phyloP scores from a whole-genome alignment of 306 rosid species.

The Trifolium fragiferum region DNA sequence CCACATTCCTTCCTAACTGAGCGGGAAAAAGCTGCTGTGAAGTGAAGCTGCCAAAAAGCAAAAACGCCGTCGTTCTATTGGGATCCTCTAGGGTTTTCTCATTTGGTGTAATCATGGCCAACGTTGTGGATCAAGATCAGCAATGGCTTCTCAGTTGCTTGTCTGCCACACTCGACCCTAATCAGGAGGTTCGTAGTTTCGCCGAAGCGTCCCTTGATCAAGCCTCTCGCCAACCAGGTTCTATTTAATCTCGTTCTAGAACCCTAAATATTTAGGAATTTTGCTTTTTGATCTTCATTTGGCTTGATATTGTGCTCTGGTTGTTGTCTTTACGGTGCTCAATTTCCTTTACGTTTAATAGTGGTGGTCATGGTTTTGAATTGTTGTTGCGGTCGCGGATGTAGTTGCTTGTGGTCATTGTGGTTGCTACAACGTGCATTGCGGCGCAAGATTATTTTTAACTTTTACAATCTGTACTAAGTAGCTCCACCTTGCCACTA shows the following conservation, averaged over 20 bases:
- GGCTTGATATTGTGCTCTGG: conserved; percentile 7
- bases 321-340: conserved; percentile 6
- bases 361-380: neutral
- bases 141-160: conserved; percentile 89
- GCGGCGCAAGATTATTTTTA: no score
- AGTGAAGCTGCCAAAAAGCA: neutral
- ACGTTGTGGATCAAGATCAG: conserved; percentile 78
- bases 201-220: conserved; percentile 95
- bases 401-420: neutral
- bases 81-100: conserved; percentile 41
- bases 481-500: no score
- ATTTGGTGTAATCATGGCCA: conserved; percentile 50
- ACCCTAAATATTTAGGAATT: neutral
- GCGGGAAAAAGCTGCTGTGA: conserved; percentile 54
- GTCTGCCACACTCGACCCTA: conserved; percentile 92
- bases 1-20: neutral
- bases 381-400: no score
- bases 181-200: conserved; percentile 80
- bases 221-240: conserved; percentile 92
- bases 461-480: no score
- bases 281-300: conserved; percentile 13
- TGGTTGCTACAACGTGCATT: no score
- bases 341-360: conserved; percentile 6
- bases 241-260: neutral
- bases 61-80: conserved; percentile 16